Evolutionary conservation across 2,329 filamentous ascomycete species (phyloP).

Genomic region (Epichloe sp.): DNA sequence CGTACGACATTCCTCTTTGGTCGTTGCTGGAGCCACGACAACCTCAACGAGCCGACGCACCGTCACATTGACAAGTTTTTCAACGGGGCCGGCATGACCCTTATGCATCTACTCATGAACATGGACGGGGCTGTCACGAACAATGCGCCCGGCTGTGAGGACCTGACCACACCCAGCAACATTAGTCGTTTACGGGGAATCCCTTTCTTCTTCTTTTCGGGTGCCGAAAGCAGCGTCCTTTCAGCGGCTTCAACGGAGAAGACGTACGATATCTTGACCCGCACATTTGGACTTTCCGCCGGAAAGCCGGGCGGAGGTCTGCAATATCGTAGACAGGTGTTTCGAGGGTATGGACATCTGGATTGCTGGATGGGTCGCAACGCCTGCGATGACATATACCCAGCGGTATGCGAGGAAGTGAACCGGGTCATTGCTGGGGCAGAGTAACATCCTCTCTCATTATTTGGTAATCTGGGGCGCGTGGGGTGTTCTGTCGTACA

Average conservation of each 20-base stretch:
- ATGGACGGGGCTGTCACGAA: conserved; percentile 38
- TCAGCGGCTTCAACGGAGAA: conserved; percentile 38
- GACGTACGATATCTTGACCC: conserved; percentile 39
- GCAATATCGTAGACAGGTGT: conserved; percentile 37
- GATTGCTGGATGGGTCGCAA: conserved; percentile 50
- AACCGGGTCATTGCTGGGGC: conserved; percentile 28
- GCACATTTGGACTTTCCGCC: conserved; percentile 31
- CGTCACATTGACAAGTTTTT: conserved; percentile 47
- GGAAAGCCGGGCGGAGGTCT: conserved; percentile 17
- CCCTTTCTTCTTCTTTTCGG: conserved; percentile 43
- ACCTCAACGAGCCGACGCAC: conserved; percentile 54
- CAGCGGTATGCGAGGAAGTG: conserved; percentile 39
- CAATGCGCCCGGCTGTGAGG: conserved; percentile 34
- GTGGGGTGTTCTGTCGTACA: no score
- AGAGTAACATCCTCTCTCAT: not conserved
- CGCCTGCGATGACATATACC: conserved; percentile 46
- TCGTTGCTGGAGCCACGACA: conserved; percentile 47
- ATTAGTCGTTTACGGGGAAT: conserved; percentile 36
- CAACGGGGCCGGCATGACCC: conserved; percentile 47
- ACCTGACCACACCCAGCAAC: conserved; percentile 36
- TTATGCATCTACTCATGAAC: conserved; percentile 42
- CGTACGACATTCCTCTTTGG: conserved; percentile 47
- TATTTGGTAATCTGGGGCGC: not conserved
- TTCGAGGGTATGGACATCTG: conserved; percentile 46
- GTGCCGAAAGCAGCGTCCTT: conserved; percentile 43